Conservation (phyloP, 805 yeast species). For the Metschnikowia borealis region DNA sequence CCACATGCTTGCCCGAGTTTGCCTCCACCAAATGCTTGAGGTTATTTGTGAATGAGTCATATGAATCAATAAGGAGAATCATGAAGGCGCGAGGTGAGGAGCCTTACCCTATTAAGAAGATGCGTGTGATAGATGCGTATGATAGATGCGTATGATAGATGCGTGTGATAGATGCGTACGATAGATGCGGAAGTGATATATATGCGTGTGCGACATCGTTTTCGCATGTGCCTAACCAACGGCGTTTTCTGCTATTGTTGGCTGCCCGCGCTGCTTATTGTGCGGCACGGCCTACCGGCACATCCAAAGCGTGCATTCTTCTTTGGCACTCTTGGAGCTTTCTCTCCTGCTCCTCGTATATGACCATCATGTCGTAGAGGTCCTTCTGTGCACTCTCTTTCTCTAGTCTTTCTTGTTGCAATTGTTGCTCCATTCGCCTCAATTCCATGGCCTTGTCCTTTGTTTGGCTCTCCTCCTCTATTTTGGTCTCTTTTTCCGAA, state of each 20-base stretch:
- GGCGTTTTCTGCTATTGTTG: background rate
- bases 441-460: background rate
- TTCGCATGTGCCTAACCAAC: background rate
- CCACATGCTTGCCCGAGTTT: slow-evolving; percentile 48
- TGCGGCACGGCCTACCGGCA: slow-evolving; percentile 65
- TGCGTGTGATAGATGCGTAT: background rate
- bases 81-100: slow-evolving; percentile 13
- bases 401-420: slow-evolving; percentile 1
- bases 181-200: too few species aligned
- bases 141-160: too few species aligned
- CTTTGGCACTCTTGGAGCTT: slow-evolving; percentile 54
- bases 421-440: background rate
- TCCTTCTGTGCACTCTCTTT: slow-evolving; percentile 6
- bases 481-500: background rate
- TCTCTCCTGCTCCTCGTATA: slow-evolving; percentile 76
- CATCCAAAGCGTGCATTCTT: slow-evolving; percentile 49
- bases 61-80: slow-evolving; percentile 81
- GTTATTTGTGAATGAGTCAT: slow-evolving; percentile 92
- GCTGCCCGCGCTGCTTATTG: slow-evolving; percentile 20
- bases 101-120: slow-evolving; percentile 1
- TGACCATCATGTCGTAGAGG: slow-evolving; percentile 51
- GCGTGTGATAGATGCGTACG: too few species aligned
- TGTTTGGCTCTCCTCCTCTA: background rate
- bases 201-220: background rate
- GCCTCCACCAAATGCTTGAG: slow-evolving; percentile 57